phyloP scores from a whole-genome alignment of 768 basidiomycete species.

The Serpula lacrymans region DNA sequence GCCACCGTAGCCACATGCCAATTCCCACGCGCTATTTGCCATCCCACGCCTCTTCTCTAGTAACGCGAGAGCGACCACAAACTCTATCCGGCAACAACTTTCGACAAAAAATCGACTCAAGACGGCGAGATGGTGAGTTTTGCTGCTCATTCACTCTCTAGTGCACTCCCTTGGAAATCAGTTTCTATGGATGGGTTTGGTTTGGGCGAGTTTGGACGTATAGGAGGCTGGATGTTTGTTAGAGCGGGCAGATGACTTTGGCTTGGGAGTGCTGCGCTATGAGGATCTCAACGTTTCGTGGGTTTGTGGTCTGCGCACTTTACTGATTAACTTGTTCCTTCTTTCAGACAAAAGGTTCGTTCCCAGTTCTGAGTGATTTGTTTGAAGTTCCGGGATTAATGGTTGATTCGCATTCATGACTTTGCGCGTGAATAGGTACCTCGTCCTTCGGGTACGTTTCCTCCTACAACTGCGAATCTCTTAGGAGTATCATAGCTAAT shows the following conservation, averaged over 20 bases:
- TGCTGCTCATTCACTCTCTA: constrained; percentile 10
- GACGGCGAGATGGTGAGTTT: constrained; percentile 47
- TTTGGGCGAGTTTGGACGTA: constrained; percentile 14
- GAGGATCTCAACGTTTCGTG: no score
- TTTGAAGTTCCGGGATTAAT: constrained; percentile 10
- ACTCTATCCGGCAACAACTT: constrained; percentile 9
- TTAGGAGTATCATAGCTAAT: no score
- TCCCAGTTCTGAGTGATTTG: constrained; percentile 5
- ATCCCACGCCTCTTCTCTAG: constrained; percentile 13
- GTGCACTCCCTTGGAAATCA: constrained; percentile 6
- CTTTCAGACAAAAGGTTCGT: constrained; percentile 82
- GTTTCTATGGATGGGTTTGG: constrained; percentile 13
- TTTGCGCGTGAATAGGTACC: constrained; percentile 61
- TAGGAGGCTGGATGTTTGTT: constrained; percentile 31
- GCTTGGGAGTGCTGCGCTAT: constrained; percentile 9
- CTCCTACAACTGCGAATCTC: no score
- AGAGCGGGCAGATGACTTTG: constrained; percentile 32
- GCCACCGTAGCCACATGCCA: constrained; percentile 1
- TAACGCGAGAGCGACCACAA: constrained; percentile 1
- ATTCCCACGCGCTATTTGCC: constrained; percentile 28
- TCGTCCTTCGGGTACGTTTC: constrained; percentile 88
- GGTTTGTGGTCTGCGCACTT: no score
- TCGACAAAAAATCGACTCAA: constrained; percentile 28
- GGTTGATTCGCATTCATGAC: background rate
- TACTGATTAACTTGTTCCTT: constrained; percentile 18